Base-by-base conservation (phyloP, 345 rosid species). In the Cardiospermum halicacabum region DNA sequence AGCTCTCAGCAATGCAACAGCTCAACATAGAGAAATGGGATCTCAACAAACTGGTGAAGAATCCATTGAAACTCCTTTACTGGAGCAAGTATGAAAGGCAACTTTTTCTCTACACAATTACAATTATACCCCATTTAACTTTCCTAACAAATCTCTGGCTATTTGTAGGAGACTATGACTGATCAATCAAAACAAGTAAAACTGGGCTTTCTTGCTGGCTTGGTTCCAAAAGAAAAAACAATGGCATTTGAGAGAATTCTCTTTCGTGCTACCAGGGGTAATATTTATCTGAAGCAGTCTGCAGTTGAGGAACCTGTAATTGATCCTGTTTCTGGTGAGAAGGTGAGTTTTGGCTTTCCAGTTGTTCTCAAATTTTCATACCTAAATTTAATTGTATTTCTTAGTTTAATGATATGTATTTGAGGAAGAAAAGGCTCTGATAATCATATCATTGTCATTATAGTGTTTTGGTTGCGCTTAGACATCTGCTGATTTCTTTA, bases 231-330 rank as follows among this genome's bases (percentile, higher is more conserved):
- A 70, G 96, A 78, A 16, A 94, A 89, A 74, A 85, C 97, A 49
- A 50, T 94, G 91, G 84, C 89, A 62, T 94, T 87, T 77, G 97
- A 94, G 84, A 89, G 97, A 81, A 94, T 94, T 71, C 71, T 94
- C 64, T 91, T 91, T 74, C 96, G 95, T 71, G 99, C 97, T 69
- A 94, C 99, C 58, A 87, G 99, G 84, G 99, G 96, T 26, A 91
- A 91, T 77, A 88, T 91, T 60, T 82, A 74, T 54, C 66, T 87
- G 56, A 87, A 82, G 77, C 97, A 87, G 72, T 74, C 78, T 74
- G 83, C 72, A 24, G 64, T 84, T 55, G 95, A 91, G 69, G 92
- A 83, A 25, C 84, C 95, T 49, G 86, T 91, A 51, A 75, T 62
- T 18, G 99, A 94, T 79, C 99, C 99, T 75, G 74, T 77, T 74